phyloP scores from a whole-genome alignment of 2,329 filamentous ascomycete species.

The Colletotrichum tamarilloi region DNA sequence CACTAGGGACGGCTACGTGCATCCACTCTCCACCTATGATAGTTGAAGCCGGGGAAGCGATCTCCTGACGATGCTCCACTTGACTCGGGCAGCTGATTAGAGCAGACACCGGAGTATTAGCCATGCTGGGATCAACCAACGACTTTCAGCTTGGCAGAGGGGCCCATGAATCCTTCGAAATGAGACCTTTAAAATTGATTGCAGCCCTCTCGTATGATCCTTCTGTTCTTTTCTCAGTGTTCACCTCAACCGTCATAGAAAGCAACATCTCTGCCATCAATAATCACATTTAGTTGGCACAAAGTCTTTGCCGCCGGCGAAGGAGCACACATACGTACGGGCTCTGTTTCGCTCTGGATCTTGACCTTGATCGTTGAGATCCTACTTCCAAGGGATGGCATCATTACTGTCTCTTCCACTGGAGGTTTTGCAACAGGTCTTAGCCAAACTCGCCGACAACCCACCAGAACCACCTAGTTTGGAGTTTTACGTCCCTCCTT shows the following conservation, averaged over 20 bases:
- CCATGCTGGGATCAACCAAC: not conserved
- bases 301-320: not conserved
- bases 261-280: too few species aligned
- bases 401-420: constrained; percentile 16
- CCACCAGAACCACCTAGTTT: not conserved
- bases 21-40: not conserved
- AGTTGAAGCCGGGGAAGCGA: not conserved
- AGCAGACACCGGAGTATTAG: not conserved
- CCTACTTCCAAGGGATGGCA: not conserved
- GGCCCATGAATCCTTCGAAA: not conserved
- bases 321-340: too few species aligned
- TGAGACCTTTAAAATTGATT: not conserved
- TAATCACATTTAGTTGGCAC: not conserved
- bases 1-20: not conserved
- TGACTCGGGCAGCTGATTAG: not conserved
- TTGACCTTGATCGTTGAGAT: too few species aligned
- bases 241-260: not conserved
- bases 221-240: not conserved
- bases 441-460: not conserved
- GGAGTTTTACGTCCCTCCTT: not conserved
- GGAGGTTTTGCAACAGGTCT: constrained; percentile 22
- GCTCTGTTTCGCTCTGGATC: not conserved
- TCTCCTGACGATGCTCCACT: not conserved
- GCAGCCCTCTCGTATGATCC: not conserved
- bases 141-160: constrained; percentile 2